These are phyloP conservation scores for Aspergillus jensenii DNA, from an alignment of 2,329 filamentous ascomycete species.

Conservation along the genomic window DNA sequence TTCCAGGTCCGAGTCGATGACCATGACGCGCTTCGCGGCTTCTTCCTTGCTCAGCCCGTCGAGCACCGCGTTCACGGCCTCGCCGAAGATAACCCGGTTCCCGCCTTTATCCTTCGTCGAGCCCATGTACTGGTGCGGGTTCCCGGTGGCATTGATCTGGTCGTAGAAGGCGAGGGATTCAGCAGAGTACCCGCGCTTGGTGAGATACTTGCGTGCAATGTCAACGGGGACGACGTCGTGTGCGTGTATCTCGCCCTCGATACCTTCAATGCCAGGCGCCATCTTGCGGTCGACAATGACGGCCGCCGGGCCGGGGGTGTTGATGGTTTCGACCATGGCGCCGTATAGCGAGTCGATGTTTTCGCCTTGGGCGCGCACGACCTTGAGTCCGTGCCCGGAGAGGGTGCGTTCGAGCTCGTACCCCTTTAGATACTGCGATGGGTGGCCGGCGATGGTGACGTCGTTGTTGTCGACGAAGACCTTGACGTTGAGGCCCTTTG, in stretches of 20 bases:
- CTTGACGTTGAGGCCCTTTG: constrained; percentile 39
- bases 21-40: constrained; percentile 37
- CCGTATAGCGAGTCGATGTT: constrained; percentile 37
- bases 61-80: constrained; percentile 39
- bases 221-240: constrained; percentile 42
- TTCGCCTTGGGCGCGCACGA: constrained; percentile 37
- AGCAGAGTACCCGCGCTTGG: constrained; percentile 35
- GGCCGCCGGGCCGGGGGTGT: constrained; percentile 34
- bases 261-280: constrained; percentile 37
- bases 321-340: constrained; percentile 33
- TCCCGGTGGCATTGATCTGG: constrained; percentile 31
- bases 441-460: constrained; percentile 43
- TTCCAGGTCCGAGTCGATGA: constrained; percentile 43
- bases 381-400: constrained; percentile 38
- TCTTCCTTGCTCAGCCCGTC: constrained; percentile 39
- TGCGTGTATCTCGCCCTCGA: constrained; percentile 36
- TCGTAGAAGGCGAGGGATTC: constrained; percentile 37
- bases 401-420: constrained; percentile 34
- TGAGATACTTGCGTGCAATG: constrained; percentile 37
- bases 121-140: constrained; percentile 35
- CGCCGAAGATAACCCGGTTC: constrained; percentile 41
- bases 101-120: constrained; percentile 36
- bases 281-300: constrained; percentile 34
- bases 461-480: constrained; percentile 43
- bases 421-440: constrained; percentile 40